Percentiles rank a stretch among this genome's conserved stretches.
These are phyloP conservation scores for Biscogniauxia marginata DNA, from an alignment of 2,329 filamentous ascomycete genomes.

Conservation along the genomic window DNA sequence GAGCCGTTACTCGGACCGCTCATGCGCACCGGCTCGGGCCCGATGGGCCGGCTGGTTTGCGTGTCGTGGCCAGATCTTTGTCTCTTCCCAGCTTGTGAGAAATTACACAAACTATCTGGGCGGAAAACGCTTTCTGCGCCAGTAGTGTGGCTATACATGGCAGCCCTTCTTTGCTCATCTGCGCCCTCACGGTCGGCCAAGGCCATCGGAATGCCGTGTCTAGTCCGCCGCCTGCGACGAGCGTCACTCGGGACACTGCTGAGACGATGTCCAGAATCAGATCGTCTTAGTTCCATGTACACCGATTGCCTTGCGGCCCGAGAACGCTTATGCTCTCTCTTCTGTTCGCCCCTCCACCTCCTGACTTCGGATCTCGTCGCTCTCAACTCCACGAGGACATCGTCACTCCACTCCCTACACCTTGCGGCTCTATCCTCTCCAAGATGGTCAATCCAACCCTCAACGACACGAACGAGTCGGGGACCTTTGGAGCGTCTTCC, in stretches of 20 bases:
- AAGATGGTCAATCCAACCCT: constrained; percentile 43
- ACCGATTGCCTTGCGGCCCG: constrained; percentile 3
- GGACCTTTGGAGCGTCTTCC: constrained; percentile 23
- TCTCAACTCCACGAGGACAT: constrained; percentile 20
- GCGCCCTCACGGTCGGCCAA: constrained; percentile 17
- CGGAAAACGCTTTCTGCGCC: constrained; percentile 25
- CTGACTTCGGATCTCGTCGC: constrained; percentile 16
- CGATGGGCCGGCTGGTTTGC: constrained; percentile 4
- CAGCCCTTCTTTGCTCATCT: constrained; percentile 18
- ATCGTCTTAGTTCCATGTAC: constrained; percentile 21
- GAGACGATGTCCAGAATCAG: constrained; percentile 5
- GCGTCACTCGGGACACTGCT: constrained; percentile 10
- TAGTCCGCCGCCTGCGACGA: constrained; percentile 17
- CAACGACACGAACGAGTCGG: constrained; percentile 39
- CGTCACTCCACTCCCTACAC: constrained; percentile 22
- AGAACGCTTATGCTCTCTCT: not conserved
- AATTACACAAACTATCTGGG: constrained; percentile 23
- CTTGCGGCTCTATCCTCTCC: constrained; percentile 17
- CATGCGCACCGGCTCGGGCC: constrained; percentile 6
- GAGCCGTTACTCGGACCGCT: constrained; percentile 7
- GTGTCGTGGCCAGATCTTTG: not conserved
- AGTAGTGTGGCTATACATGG: constrained; percentile 8
- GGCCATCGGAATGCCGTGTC: constrained; percentile 27
- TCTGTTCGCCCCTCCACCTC: constrained; percentile 18
- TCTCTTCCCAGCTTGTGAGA: constrained; percentile 8